phyloP scores from a whole-genome alignment of 768 basidiomycete species.

The Auricularia heimuer region DNA sequence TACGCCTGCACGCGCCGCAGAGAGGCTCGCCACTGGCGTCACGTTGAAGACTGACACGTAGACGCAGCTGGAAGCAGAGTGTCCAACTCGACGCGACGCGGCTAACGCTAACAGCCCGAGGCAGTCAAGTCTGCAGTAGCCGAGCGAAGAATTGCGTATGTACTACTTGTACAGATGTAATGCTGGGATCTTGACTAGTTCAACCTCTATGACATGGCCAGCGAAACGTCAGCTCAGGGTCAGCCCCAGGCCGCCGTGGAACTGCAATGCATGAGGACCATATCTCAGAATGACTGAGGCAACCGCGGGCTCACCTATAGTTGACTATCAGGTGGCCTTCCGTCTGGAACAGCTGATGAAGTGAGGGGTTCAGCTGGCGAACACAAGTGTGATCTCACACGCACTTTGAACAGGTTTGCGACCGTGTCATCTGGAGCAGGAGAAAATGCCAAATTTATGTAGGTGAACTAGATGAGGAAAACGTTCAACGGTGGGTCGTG shows the following conservation, averaged over 20 bases:
- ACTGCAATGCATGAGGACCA: conserved; percentile 21
- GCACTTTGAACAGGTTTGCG: conserved; percentile 64
- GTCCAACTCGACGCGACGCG: no score
- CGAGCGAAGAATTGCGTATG: no score
- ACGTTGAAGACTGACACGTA: no score
- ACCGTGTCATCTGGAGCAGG: conserved; percentile 80
- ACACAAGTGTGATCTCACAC: conserved; percentile 1
- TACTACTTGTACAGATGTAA: background rate
- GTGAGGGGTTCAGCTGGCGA: background rate
- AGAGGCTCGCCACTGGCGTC: no score
- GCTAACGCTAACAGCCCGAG: no score
- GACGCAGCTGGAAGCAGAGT: no score
- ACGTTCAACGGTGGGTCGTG: background rate
- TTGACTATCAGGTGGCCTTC: conserved; percentile 88
- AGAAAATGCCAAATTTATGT: conserved; percentile 69
- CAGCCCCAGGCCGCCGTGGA: conserved; percentile 59
- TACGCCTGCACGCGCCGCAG: no score
- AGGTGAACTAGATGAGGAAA: conserved; percentile 25
- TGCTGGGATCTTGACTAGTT: background rate
- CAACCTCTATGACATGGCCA: background rate
- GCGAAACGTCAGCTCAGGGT: conserved; percentile 1
- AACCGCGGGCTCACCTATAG: conserved; percentile 50
- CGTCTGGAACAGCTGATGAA: conserved; percentile 65
- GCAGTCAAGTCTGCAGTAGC: no score
- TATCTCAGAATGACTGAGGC: no score